Percentiles rank a stretch among this genome's conserved stretches.
Evolutionary conservation across 805 yeast genomes (phyloP).

Genomic region (Cephaloascus albidus): DNA sequence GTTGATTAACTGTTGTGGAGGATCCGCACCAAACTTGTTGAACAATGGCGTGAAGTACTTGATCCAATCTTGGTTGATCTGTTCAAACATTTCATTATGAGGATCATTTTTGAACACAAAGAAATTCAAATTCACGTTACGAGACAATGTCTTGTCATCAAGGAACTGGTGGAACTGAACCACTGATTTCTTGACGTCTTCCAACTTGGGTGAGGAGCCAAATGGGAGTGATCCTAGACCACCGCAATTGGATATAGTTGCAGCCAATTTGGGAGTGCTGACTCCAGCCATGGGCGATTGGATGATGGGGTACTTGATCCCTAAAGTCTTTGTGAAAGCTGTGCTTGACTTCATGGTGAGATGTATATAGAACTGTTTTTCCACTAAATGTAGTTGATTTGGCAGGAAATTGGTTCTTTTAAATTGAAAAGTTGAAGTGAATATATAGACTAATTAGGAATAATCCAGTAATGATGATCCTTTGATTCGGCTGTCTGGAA

Average conservation of each 20-base stretch:
- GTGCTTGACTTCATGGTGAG: not conserved
- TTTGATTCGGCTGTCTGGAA: no score
- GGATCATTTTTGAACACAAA: conserved; percentile 28
- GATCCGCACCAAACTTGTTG: conserved; percentile 1
- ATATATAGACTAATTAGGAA: no score
- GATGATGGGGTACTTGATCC: conserved; percentile 31
- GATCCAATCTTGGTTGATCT: conserved; percentile 5
- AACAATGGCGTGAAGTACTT: not conserved
- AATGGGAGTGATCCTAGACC: conserved; percentile 42
- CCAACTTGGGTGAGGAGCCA: conserved; percentile 12
- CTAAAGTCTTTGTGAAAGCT: conserved; percentile 9
- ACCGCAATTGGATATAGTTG: conserved; percentile 30
- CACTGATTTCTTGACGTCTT: conserved; percentile 2
- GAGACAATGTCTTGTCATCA: conserved; percentile 2
- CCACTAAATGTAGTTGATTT: not conserved
- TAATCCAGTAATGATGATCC: no score
- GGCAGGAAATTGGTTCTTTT: no score
- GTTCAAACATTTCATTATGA: conserved; percentile 9
- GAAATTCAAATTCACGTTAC: conserved; percentile 34
- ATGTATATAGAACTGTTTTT: not conserved
- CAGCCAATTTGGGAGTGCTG: conserved; percentile 33
- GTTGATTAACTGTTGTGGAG: conserved; percentile 1
- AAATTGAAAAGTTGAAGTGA: no score
- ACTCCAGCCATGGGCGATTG: conserved; percentile 60
- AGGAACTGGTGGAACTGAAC: conserved; percentile 6